Conservation (phyloP, 495 filamentous ascomycete species). For the Apodospora peruviana region DNA sequence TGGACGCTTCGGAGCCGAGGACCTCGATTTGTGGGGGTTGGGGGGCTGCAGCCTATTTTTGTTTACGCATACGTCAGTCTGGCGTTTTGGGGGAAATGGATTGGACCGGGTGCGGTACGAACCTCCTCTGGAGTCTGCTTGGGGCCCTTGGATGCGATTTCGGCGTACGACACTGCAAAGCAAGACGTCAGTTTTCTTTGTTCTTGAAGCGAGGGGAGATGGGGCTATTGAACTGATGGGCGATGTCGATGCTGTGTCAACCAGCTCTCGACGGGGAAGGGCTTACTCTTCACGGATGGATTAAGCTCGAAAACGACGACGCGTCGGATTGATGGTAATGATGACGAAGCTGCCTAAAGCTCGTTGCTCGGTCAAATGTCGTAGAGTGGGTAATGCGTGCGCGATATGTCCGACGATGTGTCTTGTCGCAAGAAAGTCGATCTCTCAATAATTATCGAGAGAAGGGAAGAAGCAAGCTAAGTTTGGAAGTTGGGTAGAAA, state of each 20-base stretch:
- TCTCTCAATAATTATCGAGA: too few relatives aligned
- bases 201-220: not conserved
- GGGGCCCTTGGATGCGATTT: constrained; percentile 65
- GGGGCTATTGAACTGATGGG: not conserved
- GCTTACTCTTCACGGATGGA: not conserved
- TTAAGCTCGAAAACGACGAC: not conserved
- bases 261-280: not conserved
- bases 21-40: constrained; percentile 58
- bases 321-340: not conserved
- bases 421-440: too few relatives aligned
- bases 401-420: too few relatives aligned
- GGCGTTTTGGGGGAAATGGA: not conserved
- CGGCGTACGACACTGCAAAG: constrained; percentile 67
- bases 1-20: constrained; percentile 48
- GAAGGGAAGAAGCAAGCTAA: too few relatives aligned
- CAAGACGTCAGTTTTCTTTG: constrained; percentile 1
- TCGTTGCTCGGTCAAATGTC: too few relatives aligned
- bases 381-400: too few relatives aligned
- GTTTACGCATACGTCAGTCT: too few relatives aligned
- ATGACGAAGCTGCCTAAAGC: too few relatives aligned
- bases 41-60: constrained; percentile 54
- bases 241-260: not conserved
- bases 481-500: not conserved
- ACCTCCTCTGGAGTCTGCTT: constrained; percentile 70
- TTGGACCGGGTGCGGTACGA: constrained; percentile 18